These are phyloP conservation scores for Flaveria sonorensis DNA, from an alignment of 129 eudicot genomes.

Conservation along the genomic window DNA sequence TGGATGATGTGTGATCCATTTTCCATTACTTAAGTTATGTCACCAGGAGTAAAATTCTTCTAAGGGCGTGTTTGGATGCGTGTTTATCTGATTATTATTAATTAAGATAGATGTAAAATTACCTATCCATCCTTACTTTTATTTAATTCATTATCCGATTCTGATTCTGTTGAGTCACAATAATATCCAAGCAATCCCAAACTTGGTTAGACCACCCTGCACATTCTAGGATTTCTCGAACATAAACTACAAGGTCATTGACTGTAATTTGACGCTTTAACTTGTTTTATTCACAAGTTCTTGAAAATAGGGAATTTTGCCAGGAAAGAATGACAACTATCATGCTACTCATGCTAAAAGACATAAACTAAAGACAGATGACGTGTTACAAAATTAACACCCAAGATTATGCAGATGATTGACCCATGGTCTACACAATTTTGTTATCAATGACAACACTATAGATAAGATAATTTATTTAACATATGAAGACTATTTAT, in stretches of 20 bases:
- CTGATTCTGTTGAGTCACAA: not conserved
- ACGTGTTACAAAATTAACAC: not conserved
- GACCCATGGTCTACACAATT: slow-evolving; percentile 1
- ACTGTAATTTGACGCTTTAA: slow-evolving; percentile 8
- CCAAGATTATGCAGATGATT: slow-evolving; percentile 3
- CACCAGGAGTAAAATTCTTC: not conserved
- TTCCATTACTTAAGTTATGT: slow-evolving; percentile 17
- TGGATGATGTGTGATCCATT: slow-evolving; percentile 36
- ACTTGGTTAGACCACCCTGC: not conserved
- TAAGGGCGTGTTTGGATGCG: slow-evolving; percentile 3
- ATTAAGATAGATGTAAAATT: not conserved
- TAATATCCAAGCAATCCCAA: not conserved
- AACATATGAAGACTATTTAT: not conserved
- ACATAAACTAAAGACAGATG: slow-evolving; percentile 21
- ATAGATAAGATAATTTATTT: not conserved
- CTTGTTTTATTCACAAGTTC: slow-evolving; percentile 17
- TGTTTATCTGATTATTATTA: not conserved
- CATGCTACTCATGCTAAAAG: slow-evolving; percentile 19
- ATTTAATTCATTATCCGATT: not conserved
- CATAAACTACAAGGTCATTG: slow-evolving; percentile 1
- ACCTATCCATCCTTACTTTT: not conserved
- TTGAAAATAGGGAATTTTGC: not conserved
- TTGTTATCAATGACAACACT: slow-evolving; percentile 3
- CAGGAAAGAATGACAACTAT: not conserved
- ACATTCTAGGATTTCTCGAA: not conserved